phyloP scores from a whole-genome alignment of 2,329 filamentous ascomycete species.

The Graphilbum sp. region DNA sequence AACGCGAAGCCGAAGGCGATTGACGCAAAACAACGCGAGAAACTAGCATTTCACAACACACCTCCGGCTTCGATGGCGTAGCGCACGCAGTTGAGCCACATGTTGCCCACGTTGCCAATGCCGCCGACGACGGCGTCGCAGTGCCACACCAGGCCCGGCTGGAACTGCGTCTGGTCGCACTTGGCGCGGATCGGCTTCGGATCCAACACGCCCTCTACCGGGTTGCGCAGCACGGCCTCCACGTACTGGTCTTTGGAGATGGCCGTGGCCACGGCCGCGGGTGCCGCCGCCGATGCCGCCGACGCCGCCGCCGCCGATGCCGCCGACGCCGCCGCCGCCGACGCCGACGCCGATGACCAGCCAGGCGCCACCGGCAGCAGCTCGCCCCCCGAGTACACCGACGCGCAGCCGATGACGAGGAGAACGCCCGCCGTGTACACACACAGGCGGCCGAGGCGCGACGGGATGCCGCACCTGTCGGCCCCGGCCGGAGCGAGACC shows the following conservation, averaged over 20 bases:
- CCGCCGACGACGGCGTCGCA: conserved; percentile 19
- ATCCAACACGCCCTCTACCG: conserved; percentile 9
- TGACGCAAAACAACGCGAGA: too few species aligned
- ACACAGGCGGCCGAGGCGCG: background rate
- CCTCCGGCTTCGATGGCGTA: conserved; percentile 17
- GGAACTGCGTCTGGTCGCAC: conserved; percentile 17
- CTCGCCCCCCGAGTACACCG: too few species aligned
- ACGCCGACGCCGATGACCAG: background rate
- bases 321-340: background rate
- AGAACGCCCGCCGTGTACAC: background rate
- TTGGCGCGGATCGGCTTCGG: conserved; percentile 6
- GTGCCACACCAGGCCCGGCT: conserved; percentile 19
- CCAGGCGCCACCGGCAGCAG: too few species aligned
- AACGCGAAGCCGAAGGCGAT: background rate
- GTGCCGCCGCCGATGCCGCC: background rate
- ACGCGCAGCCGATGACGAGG: too few species aligned
- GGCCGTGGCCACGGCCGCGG: background rate
- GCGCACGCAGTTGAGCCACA: conserved; percentile 20
- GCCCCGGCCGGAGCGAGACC: background rate
- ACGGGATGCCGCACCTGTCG: background rate
- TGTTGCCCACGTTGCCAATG: conserved; percentile 19
- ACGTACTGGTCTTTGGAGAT: conserved; percentile 8
- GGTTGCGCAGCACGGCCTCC: conserved; percentile 7
- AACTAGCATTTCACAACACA: too few species aligned
- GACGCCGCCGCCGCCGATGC: background rate